Evolutionary conservation across 2,329 filamentous ascomycete genomes (phyloP), one percentile per base, ranked within the genome.

Genomic region (Stachybotrys echinatus): DNA sequence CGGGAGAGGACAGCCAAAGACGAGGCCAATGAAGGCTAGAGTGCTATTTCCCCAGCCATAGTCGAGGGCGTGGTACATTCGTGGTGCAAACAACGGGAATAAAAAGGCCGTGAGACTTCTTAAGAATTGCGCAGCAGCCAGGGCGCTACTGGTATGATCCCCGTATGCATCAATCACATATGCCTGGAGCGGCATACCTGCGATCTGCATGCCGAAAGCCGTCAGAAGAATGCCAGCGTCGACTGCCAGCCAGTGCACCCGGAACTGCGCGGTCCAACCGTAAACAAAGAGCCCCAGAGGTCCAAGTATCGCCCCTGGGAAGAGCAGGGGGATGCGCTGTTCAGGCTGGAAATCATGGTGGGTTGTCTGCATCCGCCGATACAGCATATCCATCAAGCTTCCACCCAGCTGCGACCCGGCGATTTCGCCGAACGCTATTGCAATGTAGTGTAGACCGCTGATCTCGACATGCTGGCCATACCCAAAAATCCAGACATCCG

Each of bases 401-500:
- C 70, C 74, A 8, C 70, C 69, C 1, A 79, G 55, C 51, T 81
- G 75, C 0, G 74, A 70, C 7, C 76, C 82, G 0, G 77, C 61
- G 49, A 84, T 73, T 65, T 87, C 85, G 2, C 85, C 85, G 0
- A 85, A 39, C 0, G 79, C 81, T 19, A 82, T 74, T 10, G 83
- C 79, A 39, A 86, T 74, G 64, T 85, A 87, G 62, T 87, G 83
- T 1, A 87, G 63, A 0, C 80, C 80, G n/a, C 77, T 81, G 23
- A 81, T 79, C 48, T 79, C 77, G 10, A 76, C 69, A 1, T 74
- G 74, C 57, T 84, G 72, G 48, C 72, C 59, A 57, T 88, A 89
- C 14, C 71, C 64, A 0, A 60, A 55, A 2, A 63, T 70, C 81
- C 81, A 88, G 1, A 88, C 68, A 0, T 63, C 58, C 0, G 84